Evolutionary conservation across 1,284 basidiomycete species (phyloP), one percentile per base, ranked within the genome.

Genomic region (Trichosporon sp.): DNA sequence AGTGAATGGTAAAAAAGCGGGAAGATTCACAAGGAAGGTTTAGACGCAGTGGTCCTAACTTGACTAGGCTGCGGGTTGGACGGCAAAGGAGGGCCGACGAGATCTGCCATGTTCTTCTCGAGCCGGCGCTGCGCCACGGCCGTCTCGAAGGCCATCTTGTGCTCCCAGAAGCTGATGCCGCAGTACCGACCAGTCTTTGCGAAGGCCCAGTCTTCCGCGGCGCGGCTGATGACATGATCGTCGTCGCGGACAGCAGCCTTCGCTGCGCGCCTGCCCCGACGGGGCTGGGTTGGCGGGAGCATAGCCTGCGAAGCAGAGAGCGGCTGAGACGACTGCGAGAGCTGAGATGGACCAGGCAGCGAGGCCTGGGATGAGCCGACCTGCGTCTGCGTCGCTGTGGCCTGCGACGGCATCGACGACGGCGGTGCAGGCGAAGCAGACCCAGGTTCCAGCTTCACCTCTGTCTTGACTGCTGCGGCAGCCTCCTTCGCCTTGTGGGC

Each of bases 131-230:
- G 27, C 29, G 14, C 49, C 14, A 21, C 49, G 2, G 49, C 49
- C 49, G n/a, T 29, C 49, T 54, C 25, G 27, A 54, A 54, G 14
- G 49, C 49, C 49, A 54, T 54, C 25, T 54, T 54, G 25, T 54
- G 49, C 49, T 54, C 49, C 49, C 49, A 54, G 49, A 54, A 54
- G 25, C 25, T 31, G 49, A 54, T 54, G 16, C 49, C 49, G 49
- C 29, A 54, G 25, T 54, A 54, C 27, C 49, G 49, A 14, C 49
- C 49, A 6, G 49, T 54, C 29, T 54, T 54, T 6, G 49, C 49
- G 49, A 19, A 54, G 14, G 49, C 49, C 49, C 49, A 54, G 3
- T 54, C 49, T 13, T 54, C 49, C 2, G 49, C 49, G 5, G 49
- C 49, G 14, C 49, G 49, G 2, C 4, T 8, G 25, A 54, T 14